Percentiles rank a stretch among this genome's conserved stretches.
Conservation (phyloP, 2,329 filamentous ascomycete genomes). For the Didymella segeticola region DNA sequence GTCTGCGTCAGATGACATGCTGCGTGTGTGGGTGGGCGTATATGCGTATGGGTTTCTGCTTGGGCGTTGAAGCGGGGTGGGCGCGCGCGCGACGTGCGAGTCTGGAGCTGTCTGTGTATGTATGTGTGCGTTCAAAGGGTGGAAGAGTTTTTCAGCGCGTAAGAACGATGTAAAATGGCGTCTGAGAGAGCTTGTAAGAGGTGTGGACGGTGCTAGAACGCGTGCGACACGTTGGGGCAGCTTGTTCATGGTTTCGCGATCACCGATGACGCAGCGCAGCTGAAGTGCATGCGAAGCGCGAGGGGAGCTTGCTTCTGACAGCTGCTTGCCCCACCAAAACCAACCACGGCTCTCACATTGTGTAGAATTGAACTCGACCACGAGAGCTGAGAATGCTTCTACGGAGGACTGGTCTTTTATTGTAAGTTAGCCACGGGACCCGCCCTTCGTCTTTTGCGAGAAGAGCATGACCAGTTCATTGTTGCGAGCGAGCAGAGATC, state of each 20-base stretch:
- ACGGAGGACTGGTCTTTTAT: too few relatives aligned
- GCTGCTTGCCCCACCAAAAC: slow-evolving; percentile 12
- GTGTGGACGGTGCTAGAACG: not conserved
- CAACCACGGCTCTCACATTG: too few relatives aligned
- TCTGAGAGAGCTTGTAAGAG: not conserved
- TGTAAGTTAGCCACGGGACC: too few relatives aligned
- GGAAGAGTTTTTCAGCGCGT: not conserved
- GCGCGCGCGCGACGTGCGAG: not conserved
- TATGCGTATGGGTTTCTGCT: not conserved
- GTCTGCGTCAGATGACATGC: slow-evolving; percentile 78
- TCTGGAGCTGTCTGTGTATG: not conserved
- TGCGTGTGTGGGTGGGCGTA: slow-evolving; percentile 22
- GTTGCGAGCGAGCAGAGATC: not conserved
- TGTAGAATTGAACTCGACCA: too few relatives aligned
- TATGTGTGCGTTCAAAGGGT: not conserved
- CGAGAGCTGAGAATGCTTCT: too few relatives aligned
- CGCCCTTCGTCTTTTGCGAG: too few relatives aligned
- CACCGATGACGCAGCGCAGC: slow-evolving; percentile 35
- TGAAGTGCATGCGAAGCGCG: slow-evolving; percentile 19
- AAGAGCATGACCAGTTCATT: not conserved
- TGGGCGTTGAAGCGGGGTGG: not conserved
- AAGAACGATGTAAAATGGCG: not conserved
- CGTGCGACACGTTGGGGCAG: slow-evolving; percentile 15
- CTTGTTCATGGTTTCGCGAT: slow-evolving; percentile 26
- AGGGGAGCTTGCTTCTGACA: not conserved